Evolutionary conservation across 2,329 filamentous ascomycete species (phyloP), one percentile per base, ranked within the genome.

Genomic region (Aspergillus alliaceus): DNA sequence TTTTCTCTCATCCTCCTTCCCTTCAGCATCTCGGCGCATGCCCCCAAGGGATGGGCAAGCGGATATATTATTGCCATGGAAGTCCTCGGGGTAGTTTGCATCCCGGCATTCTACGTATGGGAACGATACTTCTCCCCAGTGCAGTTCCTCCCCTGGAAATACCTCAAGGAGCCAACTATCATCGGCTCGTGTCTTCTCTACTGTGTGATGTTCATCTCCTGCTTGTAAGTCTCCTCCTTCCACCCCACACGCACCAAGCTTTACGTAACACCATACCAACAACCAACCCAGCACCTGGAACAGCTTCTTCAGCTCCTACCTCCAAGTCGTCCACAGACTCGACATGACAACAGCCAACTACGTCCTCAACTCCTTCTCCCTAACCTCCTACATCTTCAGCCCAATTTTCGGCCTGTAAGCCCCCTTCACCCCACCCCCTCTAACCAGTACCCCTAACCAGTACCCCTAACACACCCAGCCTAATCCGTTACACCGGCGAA

Each of bases 311-410:
- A 42, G 39, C 22, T 42, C 22, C 1, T 42, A 42, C 22, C 39
- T 25, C 22, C 39, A 42, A 25, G 39, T 42, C 11, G 22, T 42
- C 1, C 39, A 42, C 20, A 15, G 39, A 25, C 14, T 42, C 1
- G 39, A 42, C 20, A 42, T 42, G 8, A 42, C 39, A 15, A 42
- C 12, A 14, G 39, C 39, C 22, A 42, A 42, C 20, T 42, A 42
- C 14, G 39, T 42, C 20, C 37, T 52, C 12, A 52, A 52, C 37
- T 40, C 50, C n/a, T 52, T 40, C 35, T 52, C 50, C n/a, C 25
- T 52, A 2, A 52, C 50, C 29, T 15, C 32, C 22, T 42, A 42
- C 22, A 42, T 42, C 11, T 42, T 42, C 39, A 42, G 39, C 6
- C 39, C 39, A 7, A 42, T 42, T 0, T 42, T 42, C 12, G 20